Evolutionary conservation across 2,329 filamentous ascomycete genomes (phyloP).

Genomic region (Fusarium tricinctum): DNA sequence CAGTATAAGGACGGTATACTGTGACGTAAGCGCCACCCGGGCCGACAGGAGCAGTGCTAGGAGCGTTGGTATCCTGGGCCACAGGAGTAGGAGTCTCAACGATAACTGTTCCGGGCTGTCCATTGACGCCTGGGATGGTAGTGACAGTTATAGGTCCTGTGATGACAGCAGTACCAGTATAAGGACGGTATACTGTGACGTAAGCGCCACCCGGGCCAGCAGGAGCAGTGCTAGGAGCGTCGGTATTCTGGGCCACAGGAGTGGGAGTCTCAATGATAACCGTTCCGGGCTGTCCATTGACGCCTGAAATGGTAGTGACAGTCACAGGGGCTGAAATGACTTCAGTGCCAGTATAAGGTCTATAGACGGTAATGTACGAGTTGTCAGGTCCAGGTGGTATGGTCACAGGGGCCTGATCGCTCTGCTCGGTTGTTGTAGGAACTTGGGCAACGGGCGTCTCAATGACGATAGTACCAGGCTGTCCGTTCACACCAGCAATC

Average conservation of each 20-base stretch:
- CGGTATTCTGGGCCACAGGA: background rate
- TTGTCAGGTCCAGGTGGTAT: constrained; percentile 1
- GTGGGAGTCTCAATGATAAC: constrained; percentile 30
- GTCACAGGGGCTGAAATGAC: constrained; percentile 1
- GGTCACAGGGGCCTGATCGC: background rate
- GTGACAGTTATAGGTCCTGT: background rate
- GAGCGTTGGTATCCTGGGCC: background rate
- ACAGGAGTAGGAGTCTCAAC: constrained; percentile 21
- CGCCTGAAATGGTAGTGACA: background rate
- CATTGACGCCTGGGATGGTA: constrained; percentile 1
- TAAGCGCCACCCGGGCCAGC: constrained; percentile 8
- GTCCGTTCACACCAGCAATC: background rate
- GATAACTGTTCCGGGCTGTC: constrained; percentile 29
- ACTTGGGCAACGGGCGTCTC: background rate
- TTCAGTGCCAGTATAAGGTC: constrained; percentile 10
- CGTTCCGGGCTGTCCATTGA: constrained; percentile 22
- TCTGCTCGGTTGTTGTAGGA: background rate
- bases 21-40: constrained; percentile 22
- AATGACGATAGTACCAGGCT: background rate
- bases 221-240: constrained; percentile 2
- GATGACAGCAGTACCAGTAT: constrained; percentile 8
- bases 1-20: constrained; percentile 26
- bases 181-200: constrained; percentile 25
- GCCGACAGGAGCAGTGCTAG: constrained; percentile 2
- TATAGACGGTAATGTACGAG: constrained; percentile 10